These are phyloP conservation scores for Passalora sequoiae DNA, from an alignment of 2,329 filamentous ascomycete genomes.

Conservation along the genomic window DNA sequence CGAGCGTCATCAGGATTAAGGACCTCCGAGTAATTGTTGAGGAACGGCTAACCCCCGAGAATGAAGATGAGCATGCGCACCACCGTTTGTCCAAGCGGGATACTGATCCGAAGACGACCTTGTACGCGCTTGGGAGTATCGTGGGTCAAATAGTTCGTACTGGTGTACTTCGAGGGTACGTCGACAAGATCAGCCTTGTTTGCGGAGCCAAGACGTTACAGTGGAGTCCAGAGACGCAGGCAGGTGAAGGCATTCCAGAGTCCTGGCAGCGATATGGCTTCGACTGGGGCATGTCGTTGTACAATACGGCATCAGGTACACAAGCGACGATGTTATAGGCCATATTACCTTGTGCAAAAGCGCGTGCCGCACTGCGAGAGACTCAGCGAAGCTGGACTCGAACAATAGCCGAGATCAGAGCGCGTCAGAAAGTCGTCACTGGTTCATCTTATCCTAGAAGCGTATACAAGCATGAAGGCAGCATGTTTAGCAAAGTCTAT, in stretches of 20 bases:
- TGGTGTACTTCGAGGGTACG: conserved; percentile 15
- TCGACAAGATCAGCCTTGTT: conserved; percentile 15
- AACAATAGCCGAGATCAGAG: too few relatives aligned
- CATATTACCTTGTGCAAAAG: too few relatives aligned
- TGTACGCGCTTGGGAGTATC: conserved; percentile 16
- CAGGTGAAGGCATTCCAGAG: conserved; percentile 16
- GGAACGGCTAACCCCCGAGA: neutral
- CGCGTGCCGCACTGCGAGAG: too few relatives aligned
- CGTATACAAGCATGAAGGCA: too few relatives aligned
- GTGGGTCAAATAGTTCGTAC: conserved; percentile 16
- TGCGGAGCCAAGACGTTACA: conserved; percentile 10
- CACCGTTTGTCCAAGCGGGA: conserved; percentile 14
- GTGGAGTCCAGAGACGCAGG: conserved; percentile 9
- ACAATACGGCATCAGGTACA: conserved; percentile 1
- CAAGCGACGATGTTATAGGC: too few relatives aligned
- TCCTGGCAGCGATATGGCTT: conserved; percentile 22
- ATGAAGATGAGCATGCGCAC: conserved; percentile 5
- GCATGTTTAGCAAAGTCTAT: too few relatives aligned
- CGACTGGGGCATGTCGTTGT: conserved; percentile 17
- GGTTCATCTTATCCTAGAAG: too few relatives aligned
- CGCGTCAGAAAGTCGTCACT: too few relatives aligned
- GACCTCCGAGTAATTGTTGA: conserved; percentile 17
- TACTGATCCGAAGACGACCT: conserved; percentile 15
- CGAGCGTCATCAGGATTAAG: conserved; percentile 13
- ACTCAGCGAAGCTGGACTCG: too few relatives aligned